Evolutionary conservation across 2,329 filamentous ascomycete species (phyloP), one percentile per base, ranked within the genome.

Genomic region (Microdochium bolleyi): DNA sequence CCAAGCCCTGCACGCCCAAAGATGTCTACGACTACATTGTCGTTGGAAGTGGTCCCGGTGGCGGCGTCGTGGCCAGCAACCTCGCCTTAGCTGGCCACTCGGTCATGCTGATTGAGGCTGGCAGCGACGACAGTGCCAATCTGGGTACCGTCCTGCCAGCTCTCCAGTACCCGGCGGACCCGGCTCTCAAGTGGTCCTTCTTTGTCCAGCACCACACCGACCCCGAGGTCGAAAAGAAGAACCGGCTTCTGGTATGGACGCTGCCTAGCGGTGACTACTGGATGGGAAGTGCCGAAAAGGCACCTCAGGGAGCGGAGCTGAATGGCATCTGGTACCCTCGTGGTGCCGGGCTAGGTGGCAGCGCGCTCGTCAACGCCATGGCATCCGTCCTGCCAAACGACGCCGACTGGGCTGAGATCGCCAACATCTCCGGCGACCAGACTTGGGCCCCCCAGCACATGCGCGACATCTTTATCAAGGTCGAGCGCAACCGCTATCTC

Each of bases 1-100:
- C 34, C 34, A 38, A 38, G 34, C 34, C 34, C 34, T 38, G 11
- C 34, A 5, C 34, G 14, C 11, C 34, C 34, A 38, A 38, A 38
- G 34, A 38, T 38, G 34, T 38, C 34, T 38, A 38, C 34, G 34
- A 38, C 34, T 38, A 38, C 34, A 70, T 82, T 41, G 69, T 82
- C n/a, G 76, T 82, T 13, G 79, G 79, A 9, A 79, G 75, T 10
- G 78, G 78, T n/a, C 69, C 78, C 10, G 78, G 77, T 24, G 78
- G 78, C 49, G 76, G 72, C 32, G 76, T 77, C 24, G 62, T 80
- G n/a, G 76, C 78, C 32, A 73, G 74, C 44, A 72, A 78, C 51
- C 71, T 82, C 41, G 79, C 78, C 7, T 68, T 74, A 46, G 77
- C 75, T 41, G 78, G 78, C 52, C 73, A 76, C 62, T 76, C 72